A percentile compares a stretch with the other conserved stretches of the same genome.
Conservation (phyloP, 2,329 filamentous ascomycete genomes). For the Aschersonia sp. region DNA sequence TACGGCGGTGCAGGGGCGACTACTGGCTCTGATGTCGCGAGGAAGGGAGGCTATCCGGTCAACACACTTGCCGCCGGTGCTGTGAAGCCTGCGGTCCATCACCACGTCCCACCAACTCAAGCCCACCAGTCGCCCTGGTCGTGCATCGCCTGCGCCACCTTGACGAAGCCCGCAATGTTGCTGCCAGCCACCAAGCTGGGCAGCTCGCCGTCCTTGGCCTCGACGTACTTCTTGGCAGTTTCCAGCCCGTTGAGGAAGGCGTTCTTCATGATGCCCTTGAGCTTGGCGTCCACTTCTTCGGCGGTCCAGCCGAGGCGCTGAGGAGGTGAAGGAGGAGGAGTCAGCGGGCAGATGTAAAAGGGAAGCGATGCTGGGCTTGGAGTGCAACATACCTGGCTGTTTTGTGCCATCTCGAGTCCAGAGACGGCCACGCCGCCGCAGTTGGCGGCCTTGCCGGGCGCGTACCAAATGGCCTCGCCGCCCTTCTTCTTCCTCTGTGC, state of each 20-base stretch:
- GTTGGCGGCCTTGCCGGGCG: constrained; percentile 92
- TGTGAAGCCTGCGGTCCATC: too few species aligned
- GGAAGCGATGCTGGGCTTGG: not conserved
- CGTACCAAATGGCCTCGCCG: constrained; percentile 73
- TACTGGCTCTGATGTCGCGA: too few species aligned
- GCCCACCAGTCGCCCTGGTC: constrained; percentile 92
- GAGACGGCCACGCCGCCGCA: constrained; percentile 95
- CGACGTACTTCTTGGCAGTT: constrained; percentile 81
- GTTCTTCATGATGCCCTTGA: constrained; percentile 89
- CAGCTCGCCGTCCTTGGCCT: constrained; percentile 63
- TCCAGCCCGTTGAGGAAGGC: constrained; percentile 81
- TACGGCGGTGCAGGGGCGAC: too few species aligned
- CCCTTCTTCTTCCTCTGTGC: constrained; percentile 56
- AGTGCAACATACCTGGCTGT: constrained; percentile 39
- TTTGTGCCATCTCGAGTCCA: constrained; percentile 98
- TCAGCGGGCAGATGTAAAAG: not conserved
- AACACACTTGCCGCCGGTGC: too few species aligned
- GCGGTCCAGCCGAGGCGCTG: constrained; percentile 69
- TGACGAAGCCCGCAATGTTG: constrained; percentile 96
- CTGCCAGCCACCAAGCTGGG: constrained; percentile 83
- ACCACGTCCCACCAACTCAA: not conserved
- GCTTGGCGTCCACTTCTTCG: constrained; percentile 81
- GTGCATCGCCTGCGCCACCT: constrained; percentile 88
- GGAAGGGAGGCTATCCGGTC: too few species aligned
- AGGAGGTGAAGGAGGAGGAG: not conserved